Conservation (phyloP, 2,329 filamentous ascomycete species). For the Curvularia eragrostidis region DNA sequence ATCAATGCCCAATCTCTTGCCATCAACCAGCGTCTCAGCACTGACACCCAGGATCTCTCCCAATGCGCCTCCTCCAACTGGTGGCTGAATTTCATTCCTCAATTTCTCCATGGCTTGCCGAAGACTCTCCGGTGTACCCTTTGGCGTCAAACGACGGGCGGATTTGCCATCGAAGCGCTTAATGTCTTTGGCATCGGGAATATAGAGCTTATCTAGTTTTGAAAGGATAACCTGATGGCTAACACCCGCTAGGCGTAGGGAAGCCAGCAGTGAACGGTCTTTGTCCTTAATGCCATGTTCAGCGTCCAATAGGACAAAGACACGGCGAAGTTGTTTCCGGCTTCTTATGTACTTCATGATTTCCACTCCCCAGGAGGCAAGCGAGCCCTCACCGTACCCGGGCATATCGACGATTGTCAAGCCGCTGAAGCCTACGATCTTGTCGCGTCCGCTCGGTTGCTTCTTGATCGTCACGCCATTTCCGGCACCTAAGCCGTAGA, state of each 20-base stretch:
- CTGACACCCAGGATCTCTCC: constrained; percentile 69
- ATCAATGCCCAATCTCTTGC: constrained; percentile 64
- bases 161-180: constrained; percentile 23
- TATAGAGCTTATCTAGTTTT: constrained; percentile 63
- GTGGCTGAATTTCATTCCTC: constrained; percentile 46
- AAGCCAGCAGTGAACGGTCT: constrained; percentile 63
- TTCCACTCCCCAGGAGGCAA: constrained; percentile 68
- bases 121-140: constrained; percentile 54
- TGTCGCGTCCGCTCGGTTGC: constrained; percentile 29
- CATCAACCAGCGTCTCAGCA: constrained; percentile 56
- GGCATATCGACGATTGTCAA: constrained; percentile 73
- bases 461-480: constrained; percentile 33
- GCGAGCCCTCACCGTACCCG: constrained; percentile 70
- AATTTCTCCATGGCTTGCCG: constrained; percentile 48
- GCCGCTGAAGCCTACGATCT: constrained; percentile 49
- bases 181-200: constrained; percentile 31
- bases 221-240: constrained; percentile 70
- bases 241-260: constrained; percentile 64
- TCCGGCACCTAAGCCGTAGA: constrained; percentile 63
- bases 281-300: constrained; percentile 68
- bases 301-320: constrained; percentile 70
- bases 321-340: constrained; percentile 67
- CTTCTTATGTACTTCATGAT: constrained; percentile 71
- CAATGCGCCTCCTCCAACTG: constrained; percentile 50
- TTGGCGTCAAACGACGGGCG: constrained; percentile 22